Percentiles rank a stretch among this genome's conserved stretches.
Evolutionary conservation across 2,329 filamentous ascomycete species (phyloP).

Genomic region (Stemphylium beticola): DNA sequence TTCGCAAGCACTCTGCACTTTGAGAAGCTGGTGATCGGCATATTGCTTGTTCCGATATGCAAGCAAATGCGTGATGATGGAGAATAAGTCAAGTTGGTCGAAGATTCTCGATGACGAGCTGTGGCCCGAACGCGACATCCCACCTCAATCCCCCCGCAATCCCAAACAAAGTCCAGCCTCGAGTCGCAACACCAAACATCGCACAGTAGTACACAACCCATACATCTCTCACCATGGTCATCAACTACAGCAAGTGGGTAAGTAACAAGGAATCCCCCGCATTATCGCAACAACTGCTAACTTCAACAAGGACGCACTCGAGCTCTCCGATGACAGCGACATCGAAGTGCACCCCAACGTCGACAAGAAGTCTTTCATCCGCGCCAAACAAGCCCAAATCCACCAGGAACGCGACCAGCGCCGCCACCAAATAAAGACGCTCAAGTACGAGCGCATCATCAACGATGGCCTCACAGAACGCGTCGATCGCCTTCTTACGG

Average conservation of each 20-base stretch:
- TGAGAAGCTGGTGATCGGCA: background rate
- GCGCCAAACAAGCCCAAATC: conserved; percentile 96
- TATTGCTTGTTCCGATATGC: background rate
- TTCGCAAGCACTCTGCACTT: background rate
- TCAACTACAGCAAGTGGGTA: conserved; percentile 77
- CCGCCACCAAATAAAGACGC: conserved; percentile 84
- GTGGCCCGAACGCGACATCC: conserved; percentile 18
- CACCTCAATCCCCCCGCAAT: conserved; percentile 25
- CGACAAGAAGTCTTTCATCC: conserved; percentile 97
- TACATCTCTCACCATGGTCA: conserved; percentile 53
- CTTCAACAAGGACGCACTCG: conserved; percentile 73
- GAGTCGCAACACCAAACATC: conserved; percentile 19
- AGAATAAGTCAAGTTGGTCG: conserved; percentile 26
- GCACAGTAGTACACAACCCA: conserved; percentile 7
- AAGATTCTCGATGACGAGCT: conserved; percentile 30
- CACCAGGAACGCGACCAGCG: conserved; percentile 88
- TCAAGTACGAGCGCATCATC: conserved; percentile 90
- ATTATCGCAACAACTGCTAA: conserved; percentile 4
- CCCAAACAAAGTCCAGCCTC: conserved; percentile 16
- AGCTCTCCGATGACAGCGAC: conserved; percentile 97
- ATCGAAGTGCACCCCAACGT: conserved; percentile 99
- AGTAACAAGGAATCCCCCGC: conserved; percentile 23
- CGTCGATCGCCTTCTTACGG: conserved; percentile 77
- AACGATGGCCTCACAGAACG: conserved; percentile 89
- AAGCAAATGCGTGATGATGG: background rate